Evolutionary conservation across 495 filamentous ascomycete species (phyloP).

Genomic region (Apiosordaria backusii): DNA sequence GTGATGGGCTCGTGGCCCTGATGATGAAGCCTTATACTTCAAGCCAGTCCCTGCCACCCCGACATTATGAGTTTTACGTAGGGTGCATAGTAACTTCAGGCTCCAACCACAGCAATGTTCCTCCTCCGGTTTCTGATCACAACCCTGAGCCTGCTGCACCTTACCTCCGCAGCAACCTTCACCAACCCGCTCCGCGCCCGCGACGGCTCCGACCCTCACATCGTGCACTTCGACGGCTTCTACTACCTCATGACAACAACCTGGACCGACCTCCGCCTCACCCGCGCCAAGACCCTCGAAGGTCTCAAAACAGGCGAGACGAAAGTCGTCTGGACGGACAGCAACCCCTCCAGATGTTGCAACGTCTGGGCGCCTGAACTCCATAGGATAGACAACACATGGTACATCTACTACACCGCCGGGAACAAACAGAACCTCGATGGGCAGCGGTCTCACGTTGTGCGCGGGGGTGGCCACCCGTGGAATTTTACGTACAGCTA

Average conservation of each 20-base stretch:
- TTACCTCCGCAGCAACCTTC: background rate
- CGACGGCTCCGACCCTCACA: conserved; percentile 40
- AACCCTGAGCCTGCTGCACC: background rate
- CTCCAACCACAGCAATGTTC: background rate
- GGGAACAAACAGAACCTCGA: conserved; percentile 24
- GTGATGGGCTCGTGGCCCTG: background rate
- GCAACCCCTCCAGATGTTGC: conserved; percentile 39
- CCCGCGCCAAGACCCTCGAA: conserved; percentile 44
- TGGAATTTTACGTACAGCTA: conserved; percentile 40
- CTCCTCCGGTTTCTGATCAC: background rate
- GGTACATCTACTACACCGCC: conserved; percentile 42
- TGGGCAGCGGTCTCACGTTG: conserved; percentile 40
- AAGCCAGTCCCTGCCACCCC: too few species aligned
- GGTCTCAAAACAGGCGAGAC: conserved; percentile 47
- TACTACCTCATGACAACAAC: conserved; percentile 52
- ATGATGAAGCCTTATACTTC: background rate
- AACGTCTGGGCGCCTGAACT: conserved; percentile 56
- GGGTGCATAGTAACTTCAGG: background rate
- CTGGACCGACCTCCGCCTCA: conserved; percentile 47
- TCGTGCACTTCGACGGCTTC: conserved; percentile 43
- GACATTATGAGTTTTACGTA: background rate
- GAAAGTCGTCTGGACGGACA: conserved; percentile 43
- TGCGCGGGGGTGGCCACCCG: conserved; percentile 40
- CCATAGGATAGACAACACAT: conserved; percentile 41
- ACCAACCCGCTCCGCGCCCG: conserved; percentile 7